Evolutionary conservation across 805 yeast genomes (phyloP).

Genomic region (Hemisphaericaspora nanyangensis): DNA sequence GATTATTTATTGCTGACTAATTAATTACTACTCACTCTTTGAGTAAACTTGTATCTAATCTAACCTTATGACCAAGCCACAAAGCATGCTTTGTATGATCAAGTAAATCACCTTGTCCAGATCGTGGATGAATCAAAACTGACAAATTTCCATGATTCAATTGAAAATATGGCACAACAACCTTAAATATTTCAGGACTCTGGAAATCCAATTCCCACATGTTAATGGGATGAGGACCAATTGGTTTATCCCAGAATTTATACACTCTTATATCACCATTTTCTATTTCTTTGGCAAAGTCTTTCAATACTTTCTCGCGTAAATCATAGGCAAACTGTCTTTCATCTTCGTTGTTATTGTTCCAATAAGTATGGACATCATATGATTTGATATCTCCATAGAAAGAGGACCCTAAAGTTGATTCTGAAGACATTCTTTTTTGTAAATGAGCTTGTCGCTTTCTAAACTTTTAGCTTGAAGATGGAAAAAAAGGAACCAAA

Average conservation of each 20-base stretch:
- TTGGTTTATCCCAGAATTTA: slow-evolving; percentile 43
- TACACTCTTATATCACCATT: slow-evolving; percentile 40
- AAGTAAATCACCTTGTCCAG: slow-evolving; percentile 33
- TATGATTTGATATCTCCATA: slow-evolving; percentile 33
- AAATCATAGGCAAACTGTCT: slow-evolving; percentile 31
- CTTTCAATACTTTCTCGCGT: slow-evolving; percentile 35
- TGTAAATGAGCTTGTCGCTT: too few relatives aligned
- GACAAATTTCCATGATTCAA: slow-evolving; percentile 48
- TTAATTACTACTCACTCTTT: too few relatives aligned
- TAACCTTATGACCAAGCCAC: slow-evolving; percentile 51
- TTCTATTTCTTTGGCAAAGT: slow-evolving; percentile 41
- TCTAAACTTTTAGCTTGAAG: too few relatives aligned
- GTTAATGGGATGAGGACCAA: slow-evolving; percentile 57
- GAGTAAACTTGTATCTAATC: slow-evolving; percentile 17
- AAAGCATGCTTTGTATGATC: slow-evolving; percentile 56
- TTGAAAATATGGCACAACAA: slow-evolving; percentile 48
- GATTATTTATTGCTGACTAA: too few relatives aligned
- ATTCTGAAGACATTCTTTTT: not conserved
- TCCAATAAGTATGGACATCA: slow-evolving; percentile 57
- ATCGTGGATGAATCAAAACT: slow-evolving; percentile 53
- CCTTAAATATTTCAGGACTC: slow-evolving; percentile 41
- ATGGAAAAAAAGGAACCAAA: too few relatives aligned
- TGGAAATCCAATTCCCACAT: slow-evolving; percentile 58
- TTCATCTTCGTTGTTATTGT: slow-evolving; percentile 30
- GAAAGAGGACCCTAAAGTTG: too few relatives aligned